Evolutionary conservation across 768 basidiomycete genomes (phyloP).

Genomic region (Candolleomyces aberdarensis): DNA sequence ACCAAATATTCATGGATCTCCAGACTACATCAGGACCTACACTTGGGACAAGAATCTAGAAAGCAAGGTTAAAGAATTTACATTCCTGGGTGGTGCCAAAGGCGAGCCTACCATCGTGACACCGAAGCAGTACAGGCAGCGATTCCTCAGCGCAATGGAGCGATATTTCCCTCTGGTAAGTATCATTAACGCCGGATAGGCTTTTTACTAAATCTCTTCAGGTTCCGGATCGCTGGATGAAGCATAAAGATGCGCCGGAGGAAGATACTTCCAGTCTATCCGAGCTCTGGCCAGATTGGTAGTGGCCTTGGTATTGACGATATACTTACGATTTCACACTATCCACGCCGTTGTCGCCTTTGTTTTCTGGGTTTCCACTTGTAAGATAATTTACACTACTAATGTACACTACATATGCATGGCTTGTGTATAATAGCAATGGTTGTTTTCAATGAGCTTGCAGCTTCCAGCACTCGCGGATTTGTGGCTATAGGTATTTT

Average conservation of each 20-base stretch:
- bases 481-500: no score
- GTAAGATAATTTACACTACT: no score
- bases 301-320: neutral
- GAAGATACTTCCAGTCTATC: slow-evolving; percentile 57
- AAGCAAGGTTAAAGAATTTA: slow-evolving; percentile 96
- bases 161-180: slow-evolving; percentile 82
- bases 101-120: slow-evolving; percentile 97
- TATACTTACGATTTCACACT: neutral
- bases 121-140: slow-evolving; percentile 89
- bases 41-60: slow-evolving; percentile 99
- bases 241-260: slow-evolving; percentile 74
- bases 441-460: no score
- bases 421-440: no score
- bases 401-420: no score
- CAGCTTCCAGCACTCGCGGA: no score
- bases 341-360: neutral
- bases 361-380: no score
- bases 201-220: slow-evolving; percentile 23
- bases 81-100: slow-evolving; percentile 79
- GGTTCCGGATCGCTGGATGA: slow-evolving; percentile 93
- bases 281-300: slow-evolving; percentile 70
- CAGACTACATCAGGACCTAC: slow-evolving; percentile 93
- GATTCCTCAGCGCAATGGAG: slow-evolving; percentile 86
- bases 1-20: neutral
- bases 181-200: slow-evolving; percentile 8